phyloP scores from a whole-genome alignment of 2,329 filamentous ascomycete species.

The Aspergillus fischeri region DNA sequence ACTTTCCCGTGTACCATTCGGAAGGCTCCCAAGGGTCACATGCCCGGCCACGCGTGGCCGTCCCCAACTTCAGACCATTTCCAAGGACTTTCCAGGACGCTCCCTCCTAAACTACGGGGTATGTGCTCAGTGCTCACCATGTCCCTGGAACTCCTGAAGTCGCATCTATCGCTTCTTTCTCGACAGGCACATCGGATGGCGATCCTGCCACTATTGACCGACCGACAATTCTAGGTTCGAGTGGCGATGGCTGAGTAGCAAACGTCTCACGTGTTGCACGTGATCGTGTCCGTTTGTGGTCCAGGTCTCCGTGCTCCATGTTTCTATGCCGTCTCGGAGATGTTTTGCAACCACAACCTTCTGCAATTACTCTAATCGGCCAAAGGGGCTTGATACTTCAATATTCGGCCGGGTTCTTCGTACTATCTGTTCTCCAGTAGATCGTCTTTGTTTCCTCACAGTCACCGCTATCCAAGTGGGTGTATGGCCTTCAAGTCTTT shows the following conservation, averaged over 20 bases:
- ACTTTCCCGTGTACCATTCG: constrained; percentile 14
- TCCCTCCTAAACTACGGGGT: too few relatives aligned
- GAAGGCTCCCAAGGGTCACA: constrained; percentile 17
- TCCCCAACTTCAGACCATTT: background rate
- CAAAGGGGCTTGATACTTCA: background rate
- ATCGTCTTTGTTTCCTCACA: background rate
- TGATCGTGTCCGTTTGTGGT: background rate
- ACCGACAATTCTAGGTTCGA: background rate
- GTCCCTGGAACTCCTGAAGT: background rate
- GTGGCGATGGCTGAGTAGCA: background rate
- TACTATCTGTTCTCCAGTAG: background rate
- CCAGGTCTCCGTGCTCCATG: background rate
- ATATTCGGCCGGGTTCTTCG: background rate
- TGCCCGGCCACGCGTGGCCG: constrained; percentile 5
- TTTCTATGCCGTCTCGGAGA: too few relatives aligned
- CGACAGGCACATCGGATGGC: constrained; percentile 3
- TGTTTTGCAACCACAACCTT: too few relatives aligned
- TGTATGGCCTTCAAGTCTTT: background rate
- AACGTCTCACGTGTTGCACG: background rate
- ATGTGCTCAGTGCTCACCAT: background rate
- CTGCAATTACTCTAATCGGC: background rate
- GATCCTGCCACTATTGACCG: constrained; percentile 13
- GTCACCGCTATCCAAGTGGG: background rate
- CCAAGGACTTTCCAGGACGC: background rate
- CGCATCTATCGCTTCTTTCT: background rate